A percentile compares a stretch with the other conserved stretches of the same genome.
Evolutionary conservation across 202 grass and related monocot species (phyloP).

Genomic region (Musa balbisiana): DNA sequence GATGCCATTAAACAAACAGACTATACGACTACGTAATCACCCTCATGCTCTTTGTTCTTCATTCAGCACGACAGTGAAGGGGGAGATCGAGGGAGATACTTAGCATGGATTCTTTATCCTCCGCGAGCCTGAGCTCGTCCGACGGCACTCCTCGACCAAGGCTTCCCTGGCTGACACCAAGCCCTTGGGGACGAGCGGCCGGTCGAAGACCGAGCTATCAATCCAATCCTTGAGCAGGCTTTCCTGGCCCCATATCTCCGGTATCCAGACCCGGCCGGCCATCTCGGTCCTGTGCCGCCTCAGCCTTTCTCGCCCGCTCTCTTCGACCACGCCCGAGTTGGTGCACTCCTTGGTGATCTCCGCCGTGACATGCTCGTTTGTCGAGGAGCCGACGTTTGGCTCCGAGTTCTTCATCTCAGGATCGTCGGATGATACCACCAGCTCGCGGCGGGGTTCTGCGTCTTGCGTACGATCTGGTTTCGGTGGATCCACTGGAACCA

Average conservation of each 20-base stretch:
- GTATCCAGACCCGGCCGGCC: conserved; percentile 71
- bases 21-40: too few species aligned
- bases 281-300: conserved; percentile 77
- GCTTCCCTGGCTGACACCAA: conserved; percentile 49
- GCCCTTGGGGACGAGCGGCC: conserved; percentile 50
- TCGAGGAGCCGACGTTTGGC: too few species aligned
- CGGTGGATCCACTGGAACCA: too few species aligned
- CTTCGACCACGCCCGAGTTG: background rate
- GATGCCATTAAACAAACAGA: too few species aligned
- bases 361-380: background rate
- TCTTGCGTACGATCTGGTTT: too few species aligned
- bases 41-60: too few species aligned
- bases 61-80: too few species aligned
- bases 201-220: conserved; percentile 58
- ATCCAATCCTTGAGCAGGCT: conserved; percentile 66
- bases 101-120: conserved; percentile 1
- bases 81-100: too few species aligned
- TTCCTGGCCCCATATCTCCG: conserved; percentile 84
- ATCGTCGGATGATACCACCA: too few species aligned
- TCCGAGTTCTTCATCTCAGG: too few species aligned
- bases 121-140: background rate
- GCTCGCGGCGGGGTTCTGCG: too few species aligned
- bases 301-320: conserved; percentile 64
- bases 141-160: conserved; percentile 42
- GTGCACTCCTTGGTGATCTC: background rate